Conservation (phyloP, 2,329 filamentous ascomycete genomes). For the Colletotrichum viniferum region DNA sequence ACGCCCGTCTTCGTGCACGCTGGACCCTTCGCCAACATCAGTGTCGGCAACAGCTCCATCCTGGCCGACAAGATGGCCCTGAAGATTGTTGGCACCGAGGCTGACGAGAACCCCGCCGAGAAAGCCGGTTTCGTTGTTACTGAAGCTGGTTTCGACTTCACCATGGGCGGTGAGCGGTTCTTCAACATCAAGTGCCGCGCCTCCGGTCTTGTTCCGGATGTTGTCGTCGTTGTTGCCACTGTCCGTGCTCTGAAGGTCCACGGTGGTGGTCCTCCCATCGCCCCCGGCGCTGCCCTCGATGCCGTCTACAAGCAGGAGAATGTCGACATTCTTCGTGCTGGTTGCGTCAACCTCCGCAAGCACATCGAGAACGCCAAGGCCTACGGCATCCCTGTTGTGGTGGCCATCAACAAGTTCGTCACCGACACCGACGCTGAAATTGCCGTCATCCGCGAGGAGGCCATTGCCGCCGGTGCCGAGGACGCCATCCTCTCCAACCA, state of each 20-base stretch:
- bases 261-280: constrained; percentile 92
- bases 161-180: constrained; percentile 99
- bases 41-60: constrained; percentile 94
- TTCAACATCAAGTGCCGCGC: constrained; percentile 99
- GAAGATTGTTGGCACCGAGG: constrained; percentile 93
- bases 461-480: constrained; percentile 88
- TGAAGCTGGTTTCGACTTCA: constrained; percentile 98
- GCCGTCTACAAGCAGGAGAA: constrained; percentile 94
- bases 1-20: constrained; percentile 98
- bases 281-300: constrained; percentile 82
- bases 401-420: constrained; percentile 95
- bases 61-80: constrained; percentile 94
- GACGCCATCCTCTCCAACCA: constrained; percentile 94
- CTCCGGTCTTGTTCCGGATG: constrained; percentile 89
- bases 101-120: constrained; percentile 80
- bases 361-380: constrained; percentile 89
- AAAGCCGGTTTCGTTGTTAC: constrained; percentile 95
- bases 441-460: constrained; percentile 85
- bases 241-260: constrained; percentile 97
- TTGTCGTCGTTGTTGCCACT: constrained; percentile 93
- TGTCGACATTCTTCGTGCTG: constrained; percentile 84
- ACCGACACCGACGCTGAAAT: constrained; percentile 95
- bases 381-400: constrained; percentile 92
- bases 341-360: constrained; percentile 94
- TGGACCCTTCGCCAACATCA: constrained; percentile 97